Evolutionary conservation across 345 rosid species (phyloP).

Genomic region (Gossypium stocksii): DNA sequence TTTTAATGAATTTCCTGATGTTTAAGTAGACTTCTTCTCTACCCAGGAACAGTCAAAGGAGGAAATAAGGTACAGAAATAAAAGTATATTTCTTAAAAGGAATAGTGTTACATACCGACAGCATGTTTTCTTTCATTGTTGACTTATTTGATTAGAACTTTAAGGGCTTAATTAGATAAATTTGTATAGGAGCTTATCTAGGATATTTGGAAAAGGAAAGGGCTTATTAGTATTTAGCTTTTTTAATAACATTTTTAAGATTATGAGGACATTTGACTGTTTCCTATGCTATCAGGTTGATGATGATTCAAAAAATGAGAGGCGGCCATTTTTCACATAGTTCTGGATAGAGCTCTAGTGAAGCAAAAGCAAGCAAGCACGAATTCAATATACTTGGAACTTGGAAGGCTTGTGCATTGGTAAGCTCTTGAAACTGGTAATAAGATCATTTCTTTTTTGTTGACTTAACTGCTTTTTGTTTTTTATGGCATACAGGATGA

Average conservation of each 20-base stretch:
- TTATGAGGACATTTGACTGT: neutral
- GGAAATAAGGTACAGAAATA: neutral
- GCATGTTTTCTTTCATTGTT: too few relatives aligned
- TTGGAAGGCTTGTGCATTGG: neutral
- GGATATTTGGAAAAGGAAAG: too few relatives aligned
- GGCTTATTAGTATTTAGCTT: too few relatives aligned
- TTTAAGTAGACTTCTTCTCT: constrained; percentile 1
- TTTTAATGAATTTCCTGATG: neutral
- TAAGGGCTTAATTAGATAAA: too few relatives aligned
- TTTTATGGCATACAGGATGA: constrained; percentile 52
- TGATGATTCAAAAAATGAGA: constrained; percentile 67
- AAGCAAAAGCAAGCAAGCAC: neutral
- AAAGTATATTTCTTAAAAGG: too few relatives aligned
- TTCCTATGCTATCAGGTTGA: constrained; percentile 42
- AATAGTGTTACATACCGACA: too few relatives aligned
- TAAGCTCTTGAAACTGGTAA: neutral
- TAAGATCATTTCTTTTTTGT: neutral
- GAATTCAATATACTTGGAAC: neutral
- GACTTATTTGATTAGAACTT: too few relatives aligned
- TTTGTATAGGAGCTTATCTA: too few relatives aligned
- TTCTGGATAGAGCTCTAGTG: constrained; percentile 10
- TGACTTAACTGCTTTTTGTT: neutral
- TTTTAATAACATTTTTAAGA: too few relatives aligned
- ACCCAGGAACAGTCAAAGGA: neutral
- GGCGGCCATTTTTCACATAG: constrained; percentile 57